Evolutionary conservation across 768 basidiomycete genomes (phyloP).

Genomic region (Tephrocybe sp.): DNA sequence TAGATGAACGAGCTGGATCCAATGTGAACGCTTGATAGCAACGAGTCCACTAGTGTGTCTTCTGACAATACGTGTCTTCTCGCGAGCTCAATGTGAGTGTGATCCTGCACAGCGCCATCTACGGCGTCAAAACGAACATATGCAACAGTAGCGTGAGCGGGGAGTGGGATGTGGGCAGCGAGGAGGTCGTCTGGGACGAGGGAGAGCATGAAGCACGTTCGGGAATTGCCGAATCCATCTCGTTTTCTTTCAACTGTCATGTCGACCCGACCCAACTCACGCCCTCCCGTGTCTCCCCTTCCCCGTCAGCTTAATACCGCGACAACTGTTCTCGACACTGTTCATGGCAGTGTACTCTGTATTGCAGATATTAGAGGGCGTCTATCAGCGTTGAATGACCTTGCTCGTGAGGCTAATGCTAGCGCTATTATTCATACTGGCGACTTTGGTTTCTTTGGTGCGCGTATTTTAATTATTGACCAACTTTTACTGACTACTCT

Average conservation of each 20-base stretch:
- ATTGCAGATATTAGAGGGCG: constrained; percentile 93
- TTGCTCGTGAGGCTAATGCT: constrained; percentile 86
- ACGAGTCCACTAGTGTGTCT: constrained; percentile 43
- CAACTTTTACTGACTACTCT: constrained; percentile 2
- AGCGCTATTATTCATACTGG: constrained; percentile 96
- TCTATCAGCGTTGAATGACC: constrained; percentile 84
- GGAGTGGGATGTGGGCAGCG: background rate
- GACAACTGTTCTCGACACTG: constrained; percentile 76
- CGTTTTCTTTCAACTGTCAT: constrained; percentile 12
- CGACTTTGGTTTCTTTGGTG: constrained; percentile 98
- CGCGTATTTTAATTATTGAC: constrained; percentile 20
- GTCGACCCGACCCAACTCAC: constrained; percentile 22
- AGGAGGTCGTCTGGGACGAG: background rate
- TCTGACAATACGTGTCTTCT: constrained; percentile 37
- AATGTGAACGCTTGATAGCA: constrained; percentile 52
- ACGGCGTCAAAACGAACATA: no score
- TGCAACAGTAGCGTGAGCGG: no score
- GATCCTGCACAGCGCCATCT: constrained; percentile 42
- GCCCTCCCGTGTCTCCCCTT: constrained; percentile 56
- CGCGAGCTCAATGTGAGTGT: constrained; percentile 42
- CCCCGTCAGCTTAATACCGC: constrained; percentile 67
- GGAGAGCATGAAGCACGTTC: background rate
- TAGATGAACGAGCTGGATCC: constrained; percentile 47
- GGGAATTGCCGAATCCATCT: background rate
- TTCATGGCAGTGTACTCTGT: constrained; percentile 88